Conservation (phyloP, 805 yeast genomes). For the Wickerhamiella cacticola region DNA sequence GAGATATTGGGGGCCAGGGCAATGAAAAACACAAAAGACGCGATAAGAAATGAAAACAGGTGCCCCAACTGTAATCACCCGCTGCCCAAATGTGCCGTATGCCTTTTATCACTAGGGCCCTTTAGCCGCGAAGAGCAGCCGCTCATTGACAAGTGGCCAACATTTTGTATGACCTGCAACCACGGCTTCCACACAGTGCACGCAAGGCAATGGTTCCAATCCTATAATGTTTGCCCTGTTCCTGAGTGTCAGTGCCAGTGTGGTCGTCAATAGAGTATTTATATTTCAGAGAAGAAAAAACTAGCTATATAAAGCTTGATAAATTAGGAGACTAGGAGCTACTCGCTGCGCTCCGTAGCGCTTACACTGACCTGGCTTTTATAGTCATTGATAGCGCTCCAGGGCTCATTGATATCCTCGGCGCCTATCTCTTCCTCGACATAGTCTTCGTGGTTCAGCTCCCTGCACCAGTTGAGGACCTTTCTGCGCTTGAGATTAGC, state of each 20-base stretch:
- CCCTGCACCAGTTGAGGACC: conserved; percentile 73
- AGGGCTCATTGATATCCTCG: neutral
- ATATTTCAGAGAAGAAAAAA: neutral
- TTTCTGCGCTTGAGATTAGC: conserved; percentile 65
- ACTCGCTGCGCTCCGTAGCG: conserved; percentile 7
- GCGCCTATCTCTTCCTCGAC: conserved; percentile 29
- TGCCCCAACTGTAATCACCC: conserved; percentile 86
- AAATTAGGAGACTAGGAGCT: neutral
- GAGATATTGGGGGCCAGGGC: conserved; percentile 30
- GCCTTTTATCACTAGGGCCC: conserved; percentile 63
- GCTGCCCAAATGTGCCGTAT: conserved; percentile 82
- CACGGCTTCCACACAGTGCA: conserved; percentile 94
- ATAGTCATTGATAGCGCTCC: neutral
- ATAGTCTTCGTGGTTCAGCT: conserved; percentile 57
- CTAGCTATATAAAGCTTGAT: neutral
- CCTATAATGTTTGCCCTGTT: conserved; percentile 81
- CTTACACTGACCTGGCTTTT: conserved; percentile 1
- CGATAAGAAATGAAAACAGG: conserved; percentile 14
- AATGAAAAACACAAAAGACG: neutral
- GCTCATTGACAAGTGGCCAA: conserved; percentile 57
- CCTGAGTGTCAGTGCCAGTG: conserved; percentile 86
- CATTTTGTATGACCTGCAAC: conserved; percentile 79
- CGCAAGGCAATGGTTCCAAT: conserved; percentile 90
- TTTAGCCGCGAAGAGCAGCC: conserved; percentile 18
- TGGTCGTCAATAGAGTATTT: conserved; percentile 12